Conservation (phyloP, 2,329 filamentous ascomycete species). For the Talaromyces sp. region DNA sequence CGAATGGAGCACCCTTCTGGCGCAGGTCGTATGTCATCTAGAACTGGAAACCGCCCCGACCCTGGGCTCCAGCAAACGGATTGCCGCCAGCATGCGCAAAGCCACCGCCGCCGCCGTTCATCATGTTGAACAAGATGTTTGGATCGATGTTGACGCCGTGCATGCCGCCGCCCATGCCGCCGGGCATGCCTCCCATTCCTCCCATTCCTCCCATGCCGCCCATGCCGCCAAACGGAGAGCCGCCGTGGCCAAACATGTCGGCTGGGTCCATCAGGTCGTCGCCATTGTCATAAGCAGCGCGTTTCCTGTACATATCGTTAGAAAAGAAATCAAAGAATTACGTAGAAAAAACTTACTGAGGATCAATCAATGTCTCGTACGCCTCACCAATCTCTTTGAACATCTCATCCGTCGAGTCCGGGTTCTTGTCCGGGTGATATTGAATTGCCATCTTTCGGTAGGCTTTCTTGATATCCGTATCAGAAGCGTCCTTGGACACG, state of each 20-base stretch:
- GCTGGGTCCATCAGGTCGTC: slow-evolving; percentile 83
- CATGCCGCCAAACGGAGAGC: slow-evolving; percentile 46
- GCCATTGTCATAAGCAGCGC: slow-evolving; percentile 84
- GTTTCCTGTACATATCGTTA: slow-evolving; percentile 56
- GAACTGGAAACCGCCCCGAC: slow-evolving; percentile 54
- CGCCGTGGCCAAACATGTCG: slow-evolving; percentile 73
- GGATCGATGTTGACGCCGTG: slow-evolving; percentile 59
- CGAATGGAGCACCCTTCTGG: too few species aligned
- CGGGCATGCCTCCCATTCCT: slow-evolving; percentile 24
- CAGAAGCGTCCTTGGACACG: slow-evolving; percentile 76
- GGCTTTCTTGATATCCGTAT: slow-evolving; percentile 88
- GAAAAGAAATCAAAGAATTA: slow-evolving; percentile 12
- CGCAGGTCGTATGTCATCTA: slow-evolving; percentile 20
- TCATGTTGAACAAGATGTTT: slow-evolving; percentile 78
- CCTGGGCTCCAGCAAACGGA: slow-evolving; percentile 29
- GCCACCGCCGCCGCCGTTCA: slow-evolving; percentile 56
- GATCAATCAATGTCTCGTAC: slow-evolving; percentile 90
- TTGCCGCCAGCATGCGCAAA: slow-evolving; percentile 49
- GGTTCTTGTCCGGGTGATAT: slow-evolving; percentile 97
- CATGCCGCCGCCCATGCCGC: slow-evolving; percentile 31
- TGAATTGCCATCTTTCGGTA: slow-evolving; percentile 92
- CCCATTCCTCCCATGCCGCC: slow-evolving; percentile 53
- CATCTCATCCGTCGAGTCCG: slow-evolving; percentile 72
- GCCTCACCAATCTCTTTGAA: slow-evolving; percentile 99
- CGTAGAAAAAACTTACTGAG: slow-evolving; percentile 61